Percentiles rank a stretch among this genome's conserved stretches.
These are phyloP conservation scores for Aspergillus japonicus DNA, from an alignment of 2,329 filamentous ascomycete genomes.

Conservation along the genomic window DNA sequence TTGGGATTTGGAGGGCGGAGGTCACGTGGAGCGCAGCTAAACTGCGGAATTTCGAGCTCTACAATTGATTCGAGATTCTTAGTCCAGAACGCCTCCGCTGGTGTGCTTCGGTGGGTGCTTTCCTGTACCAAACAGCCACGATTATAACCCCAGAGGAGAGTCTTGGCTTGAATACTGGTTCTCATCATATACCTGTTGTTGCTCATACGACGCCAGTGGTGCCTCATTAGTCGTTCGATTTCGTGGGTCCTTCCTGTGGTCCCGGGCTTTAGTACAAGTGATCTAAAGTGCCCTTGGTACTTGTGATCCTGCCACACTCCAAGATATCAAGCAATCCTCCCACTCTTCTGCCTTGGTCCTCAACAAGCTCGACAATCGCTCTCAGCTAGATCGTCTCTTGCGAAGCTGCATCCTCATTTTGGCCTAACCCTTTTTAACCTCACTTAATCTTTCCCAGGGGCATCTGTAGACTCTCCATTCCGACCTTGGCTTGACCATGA, in stretches of 20 bases:
- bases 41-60: constrained; percentile 24
- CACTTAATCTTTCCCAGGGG: not conserved
- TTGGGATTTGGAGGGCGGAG: constrained; percentile 3
- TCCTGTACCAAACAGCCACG: constrained; percentile 1
- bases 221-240: not conserved
- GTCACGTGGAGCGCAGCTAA: constrained; percentile 25
- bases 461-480: not conserved
- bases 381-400: not conserved
- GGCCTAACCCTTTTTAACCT: not conserved
- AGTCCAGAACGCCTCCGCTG: constrained; percentile 15
- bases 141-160: not conserved
- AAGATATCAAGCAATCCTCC: not conserved
- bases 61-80: constrained; percentile 20
- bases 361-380: not conserved
- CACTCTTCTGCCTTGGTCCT: not conserved
- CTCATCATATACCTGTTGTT: not conserved
- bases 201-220: not conserved
- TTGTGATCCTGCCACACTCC: not conserved
- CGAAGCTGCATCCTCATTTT: not conserved
- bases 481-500: constrained; percentile 18
- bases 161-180: not conserved
- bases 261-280: not conserved
- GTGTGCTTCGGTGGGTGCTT: constrained; percentile 14
- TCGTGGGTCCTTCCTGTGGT: not conserved
- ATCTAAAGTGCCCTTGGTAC: not conserved